Conservation (phyloP, 495 filamentous ascomycete genomes). For the Lophiotrema nucula region DNA sequence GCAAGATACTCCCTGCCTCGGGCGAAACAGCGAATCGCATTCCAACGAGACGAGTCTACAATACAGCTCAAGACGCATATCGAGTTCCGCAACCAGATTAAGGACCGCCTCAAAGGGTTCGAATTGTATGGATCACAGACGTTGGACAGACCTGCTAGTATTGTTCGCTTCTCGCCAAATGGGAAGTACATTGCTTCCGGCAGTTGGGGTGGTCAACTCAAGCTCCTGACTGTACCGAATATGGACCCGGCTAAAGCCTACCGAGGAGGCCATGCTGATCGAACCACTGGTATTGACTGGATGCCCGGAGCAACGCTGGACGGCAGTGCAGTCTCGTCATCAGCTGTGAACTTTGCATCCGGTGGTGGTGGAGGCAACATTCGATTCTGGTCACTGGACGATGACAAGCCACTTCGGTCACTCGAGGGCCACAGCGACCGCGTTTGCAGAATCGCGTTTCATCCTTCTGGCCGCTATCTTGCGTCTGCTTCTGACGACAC, state of each 20-base stretch:
- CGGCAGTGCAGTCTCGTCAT: slow-evolving; percentile 63
- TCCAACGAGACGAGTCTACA: slow-evolving; percentile 72
- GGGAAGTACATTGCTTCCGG: slow-evolving; percentile 82
- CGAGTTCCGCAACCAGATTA: slow-evolving; percentile 83
- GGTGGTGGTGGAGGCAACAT: slow-evolving; percentile 88
- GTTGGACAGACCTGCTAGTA: slow-evolving; percentile 83
- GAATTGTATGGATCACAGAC: slow-evolving; percentile 91
- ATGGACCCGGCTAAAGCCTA: slow-evolving; percentile 71
- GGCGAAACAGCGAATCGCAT: slow-evolving; percentile 71
- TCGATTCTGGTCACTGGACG: slow-evolving; percentile 83
- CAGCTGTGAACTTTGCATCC: slow-evolving; percentile 81
- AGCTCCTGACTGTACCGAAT: slow-evolving; percentile 77
- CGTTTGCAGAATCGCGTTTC: slow-evolving; percentile 89
- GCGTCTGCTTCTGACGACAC: slow-evolving; percentile 95
- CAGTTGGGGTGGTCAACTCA: slow-evolving; percentile 87
- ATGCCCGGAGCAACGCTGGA: slow-evolving; percentile 78
- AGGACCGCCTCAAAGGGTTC: slow-evolving; percentile 76
- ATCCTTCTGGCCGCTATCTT: slow-evolving; percentile 85
- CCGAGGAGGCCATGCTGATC: slow-evolving; percentile 73
- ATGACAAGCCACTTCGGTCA: slow-evolving; percentile 79
- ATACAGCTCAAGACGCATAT: slow-evolving; percentile 86
- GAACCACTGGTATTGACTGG: slow-evolving; percentile 90
- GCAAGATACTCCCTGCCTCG: slow-evolving; percentile 82
- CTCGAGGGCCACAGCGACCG: slow-evolving; percentile 82
- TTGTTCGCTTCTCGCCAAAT: slow-evolving; percentile 85